Percentiles rank a stretch among this genome's conserved stretches.
These are phyloP conservation scores for Mortierella sp. DNA, from an alignment of 371 early-diverging fungal species.

Conservation along the genomic window DNA sequence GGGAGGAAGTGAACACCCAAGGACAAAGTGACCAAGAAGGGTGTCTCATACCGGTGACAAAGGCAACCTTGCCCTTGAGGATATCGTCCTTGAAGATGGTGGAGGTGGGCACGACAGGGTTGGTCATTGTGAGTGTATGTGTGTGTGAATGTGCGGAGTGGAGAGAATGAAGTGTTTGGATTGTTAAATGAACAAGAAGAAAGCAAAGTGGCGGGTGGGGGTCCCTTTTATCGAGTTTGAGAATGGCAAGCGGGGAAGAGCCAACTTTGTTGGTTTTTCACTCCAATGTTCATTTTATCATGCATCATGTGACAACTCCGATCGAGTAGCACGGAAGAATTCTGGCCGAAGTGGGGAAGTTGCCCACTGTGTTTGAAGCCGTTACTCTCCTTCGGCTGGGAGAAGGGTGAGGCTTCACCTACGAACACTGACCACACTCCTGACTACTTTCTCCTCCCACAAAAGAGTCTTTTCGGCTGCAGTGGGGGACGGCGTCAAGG, in stretches of 20 bases:
- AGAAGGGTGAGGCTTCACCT: neutral
- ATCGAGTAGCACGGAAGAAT: neutral
- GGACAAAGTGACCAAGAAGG: no score
- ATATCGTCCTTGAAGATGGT: constrained; percentile 57
- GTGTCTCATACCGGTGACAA: constrained; percentile 66
- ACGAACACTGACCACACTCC: neutral
- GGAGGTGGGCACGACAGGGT: constrained; percentile 44
- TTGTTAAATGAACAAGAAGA: neutral
- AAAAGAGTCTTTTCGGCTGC: neutral
- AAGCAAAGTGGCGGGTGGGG: neutral
- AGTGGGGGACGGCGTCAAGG: constrained; percentile 1
- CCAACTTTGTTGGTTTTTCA: neutral
- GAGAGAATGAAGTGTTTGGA: neutral
- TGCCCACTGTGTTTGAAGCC: neutral
- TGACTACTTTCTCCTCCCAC: neutral
- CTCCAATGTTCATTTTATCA: neutral
- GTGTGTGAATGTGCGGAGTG: constrained; percentile 15
- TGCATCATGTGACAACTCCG: neutral
- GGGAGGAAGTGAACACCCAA: no score
- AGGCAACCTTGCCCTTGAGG: constrained; percentile 70
- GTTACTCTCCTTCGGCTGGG: neutral
- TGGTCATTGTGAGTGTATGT: constrained; percentile 46
- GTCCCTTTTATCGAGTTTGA: neutral
- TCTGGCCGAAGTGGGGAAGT: neutral
- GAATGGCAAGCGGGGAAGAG: neutral